Conservation (phyloP, 75 land plant species). For the Sequoia sempervirens region DNA sequence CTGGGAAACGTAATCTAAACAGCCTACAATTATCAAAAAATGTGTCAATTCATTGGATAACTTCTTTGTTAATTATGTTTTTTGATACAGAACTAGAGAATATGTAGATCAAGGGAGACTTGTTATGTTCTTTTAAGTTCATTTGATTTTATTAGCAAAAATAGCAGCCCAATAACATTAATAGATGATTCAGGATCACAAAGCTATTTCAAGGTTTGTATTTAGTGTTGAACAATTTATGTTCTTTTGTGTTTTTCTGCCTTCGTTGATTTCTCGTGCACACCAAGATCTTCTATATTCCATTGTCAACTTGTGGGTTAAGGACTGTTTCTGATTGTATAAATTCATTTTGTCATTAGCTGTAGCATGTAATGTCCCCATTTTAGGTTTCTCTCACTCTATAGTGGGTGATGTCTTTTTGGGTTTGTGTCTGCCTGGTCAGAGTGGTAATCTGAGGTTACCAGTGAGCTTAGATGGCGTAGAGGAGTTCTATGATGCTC, state of each 20-base stretch:
- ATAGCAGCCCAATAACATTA: neutral
- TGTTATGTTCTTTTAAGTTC: neutral
- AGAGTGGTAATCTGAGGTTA: too few relatives aligned
- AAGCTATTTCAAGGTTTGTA: neutral
- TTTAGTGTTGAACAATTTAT: neutral
- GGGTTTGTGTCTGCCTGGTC: too few relatives aligned
- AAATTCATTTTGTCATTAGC: neutral
- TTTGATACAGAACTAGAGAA: neutral
- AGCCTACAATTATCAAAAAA: neutral
- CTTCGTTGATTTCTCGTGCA: neutral
- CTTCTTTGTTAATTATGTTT: neutral
- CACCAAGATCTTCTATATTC: neutral
- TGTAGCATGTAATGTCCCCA: too few relatives aligned
- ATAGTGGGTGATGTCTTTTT: too few relatives aligned
- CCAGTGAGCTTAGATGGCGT: too few relatives aligned
- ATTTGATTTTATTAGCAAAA: neutral
- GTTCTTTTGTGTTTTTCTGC: neutral
- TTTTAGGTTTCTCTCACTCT: too few relatives aligned
- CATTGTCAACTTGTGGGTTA: neutral
- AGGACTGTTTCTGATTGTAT: neutral
- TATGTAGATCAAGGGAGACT: neutral
- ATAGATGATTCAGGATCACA: neutral
- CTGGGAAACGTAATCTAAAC: neutral
- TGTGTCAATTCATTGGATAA: neutral
- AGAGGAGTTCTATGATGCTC: too few relatives aligned